Evolutionary conservation across 305 asterid species (phyloP).

Genomic region (Solanum chacoense): DNA sequence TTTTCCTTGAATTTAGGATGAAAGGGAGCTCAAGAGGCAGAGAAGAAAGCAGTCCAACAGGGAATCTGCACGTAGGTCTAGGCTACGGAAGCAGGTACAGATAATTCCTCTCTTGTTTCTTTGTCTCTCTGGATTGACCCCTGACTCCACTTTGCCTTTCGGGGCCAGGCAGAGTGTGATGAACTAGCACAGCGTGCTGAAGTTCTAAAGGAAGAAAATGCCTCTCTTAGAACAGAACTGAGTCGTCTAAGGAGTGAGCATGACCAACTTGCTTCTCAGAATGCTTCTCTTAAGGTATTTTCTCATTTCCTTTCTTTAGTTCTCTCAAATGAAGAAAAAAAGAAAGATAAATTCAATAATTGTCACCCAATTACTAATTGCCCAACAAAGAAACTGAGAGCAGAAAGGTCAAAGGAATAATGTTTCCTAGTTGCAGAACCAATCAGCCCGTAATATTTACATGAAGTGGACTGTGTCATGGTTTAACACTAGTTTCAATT

Average conservation of each 20-base stretch:
- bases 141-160: constrained; percentile 5
- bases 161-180: constrained; percentile 78
- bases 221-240: constrained; percentile 69
- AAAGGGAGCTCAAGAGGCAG: constrained; percentile 92
- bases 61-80: constrained; percentile 96
- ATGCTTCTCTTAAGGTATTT: constrained; percentile 75
- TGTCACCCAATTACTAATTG: not conserved
- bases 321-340: not conserved
- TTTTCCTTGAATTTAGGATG: constrained; percentile 51
- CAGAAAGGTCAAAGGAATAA: not conserved
- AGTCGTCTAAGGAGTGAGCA: constrained; percentile 55
- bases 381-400: not conserved
- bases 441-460: not conserved
- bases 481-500: not conserved
- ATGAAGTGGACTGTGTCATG: not conserved
- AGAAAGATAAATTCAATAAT: not conserved
- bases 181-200: constrained; percentile 82
- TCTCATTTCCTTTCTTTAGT: not conserved
- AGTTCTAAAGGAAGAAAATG: constrained; percentile 58
- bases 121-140: not conserved
- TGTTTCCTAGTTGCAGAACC: not conserved
- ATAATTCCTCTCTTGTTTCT: not conserved
- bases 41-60: constrained; percentile 93
- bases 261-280: constrained; percentile 61
- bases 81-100: constrained; percentile 86